These are phyloP conservation scores for Hebeloma cylindrosporum DNA, from an alignment of 768 basidiomycete species.

Conservation along the genomic window DNA sequence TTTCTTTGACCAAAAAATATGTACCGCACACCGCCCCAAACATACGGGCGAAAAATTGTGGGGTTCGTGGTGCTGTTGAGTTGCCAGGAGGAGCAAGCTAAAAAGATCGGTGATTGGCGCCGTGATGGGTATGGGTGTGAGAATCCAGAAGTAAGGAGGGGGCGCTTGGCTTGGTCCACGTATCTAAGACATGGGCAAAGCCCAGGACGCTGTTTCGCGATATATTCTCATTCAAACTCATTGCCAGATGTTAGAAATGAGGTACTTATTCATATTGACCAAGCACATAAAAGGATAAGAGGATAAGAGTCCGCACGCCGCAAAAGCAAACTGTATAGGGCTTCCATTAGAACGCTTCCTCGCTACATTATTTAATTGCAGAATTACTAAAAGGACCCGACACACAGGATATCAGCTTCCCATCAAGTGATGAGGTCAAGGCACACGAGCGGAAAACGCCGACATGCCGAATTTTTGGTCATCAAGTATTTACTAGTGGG, in stretches of 20 bases:
- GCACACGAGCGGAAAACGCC: slow-evolving; percentile 11
- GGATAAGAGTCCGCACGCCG: neutral
- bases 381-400: neutral
- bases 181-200: neutral
- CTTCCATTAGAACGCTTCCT: no score
- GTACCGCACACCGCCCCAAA: no score
- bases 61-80: slow-evolving; percentile 2
- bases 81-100: slow-evolving; percentile 10
- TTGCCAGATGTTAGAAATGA: no score
- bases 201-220: no score
- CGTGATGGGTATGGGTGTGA: no score
- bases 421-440: slow-evolving; percentile 8
- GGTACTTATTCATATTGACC: no score
- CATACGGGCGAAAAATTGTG: no score
- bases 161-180: neutral
- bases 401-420: neutral
- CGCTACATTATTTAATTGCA: neutral
- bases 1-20: no score
- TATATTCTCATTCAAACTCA: no score
- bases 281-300: no score
- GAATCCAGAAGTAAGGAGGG: no score
- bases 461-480: neutral
- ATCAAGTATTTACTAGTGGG: neutral
- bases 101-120: slow-evolving; percentile 21
- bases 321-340: no score